phyloP scores from a whole-genome alignment of 306 rosid species.

The Citrullus amarus region DNA sequence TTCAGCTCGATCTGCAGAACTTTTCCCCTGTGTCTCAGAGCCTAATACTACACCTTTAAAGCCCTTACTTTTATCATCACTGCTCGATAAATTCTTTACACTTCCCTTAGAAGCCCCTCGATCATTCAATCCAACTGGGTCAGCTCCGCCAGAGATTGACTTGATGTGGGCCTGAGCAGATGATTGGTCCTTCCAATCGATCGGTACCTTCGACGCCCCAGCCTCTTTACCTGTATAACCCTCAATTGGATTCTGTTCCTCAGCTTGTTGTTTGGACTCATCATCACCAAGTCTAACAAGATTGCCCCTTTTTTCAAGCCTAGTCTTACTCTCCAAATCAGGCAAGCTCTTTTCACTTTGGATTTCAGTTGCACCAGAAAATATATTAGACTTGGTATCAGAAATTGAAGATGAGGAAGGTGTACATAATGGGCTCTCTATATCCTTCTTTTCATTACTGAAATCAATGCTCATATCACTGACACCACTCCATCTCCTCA shows the following conservation, averaged over 20 bases:
- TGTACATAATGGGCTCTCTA: conserved; percentile 52
- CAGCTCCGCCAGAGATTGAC: conserved; percentile 18
- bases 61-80: conserved; percentile 22
- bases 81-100: conserved; percentile 16
- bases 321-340: conserved; percentile 8
- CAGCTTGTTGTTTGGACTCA: conserved; percentile 22
- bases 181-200: conserved; percentile 29
- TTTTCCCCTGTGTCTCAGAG: conserved; percentile 19
- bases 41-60: conserved; percentile 28
- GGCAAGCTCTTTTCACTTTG: conserved; percentile 23
- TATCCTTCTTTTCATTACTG: conserved; percentile 59
- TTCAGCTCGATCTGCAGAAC: conserved; percentile 19
- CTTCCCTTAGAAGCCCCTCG: conserved; percentile 34
- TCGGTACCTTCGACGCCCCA: conserved; percentile 17
- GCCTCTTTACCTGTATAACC: conserved; percentile 17
- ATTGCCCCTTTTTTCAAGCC: conserved; percentile 16
- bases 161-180: conserved; percentile 18
- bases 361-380: conserved; percentile 20
- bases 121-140: conserved; percentile 29
- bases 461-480: conserved; percentile 95
- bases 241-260: conserved; percentile 9
- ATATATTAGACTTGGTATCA: conserved; percentile 17
- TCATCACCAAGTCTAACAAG: conserved; percentile 15
- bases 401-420: conserved; percentile 43
- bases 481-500: conserved; percentile 86